These are phyloP conservation scores for Russula compacta DNA, from an alignment of 768 basidiomycete genomes.

Conservation along the genomic window DNA sequence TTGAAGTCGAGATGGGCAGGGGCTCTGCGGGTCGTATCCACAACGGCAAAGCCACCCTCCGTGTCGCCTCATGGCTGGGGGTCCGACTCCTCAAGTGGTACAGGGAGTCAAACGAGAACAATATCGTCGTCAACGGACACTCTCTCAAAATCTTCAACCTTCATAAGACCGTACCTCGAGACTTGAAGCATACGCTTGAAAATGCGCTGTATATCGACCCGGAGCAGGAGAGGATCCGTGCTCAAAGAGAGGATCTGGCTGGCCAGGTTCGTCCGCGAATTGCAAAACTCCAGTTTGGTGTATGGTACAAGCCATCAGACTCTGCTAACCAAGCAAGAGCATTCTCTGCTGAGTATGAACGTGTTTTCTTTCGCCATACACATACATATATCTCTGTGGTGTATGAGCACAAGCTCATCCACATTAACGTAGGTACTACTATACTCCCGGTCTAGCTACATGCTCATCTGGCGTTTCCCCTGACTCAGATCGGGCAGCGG, in stretches of 20 bases:
- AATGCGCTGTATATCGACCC: conserved; percentile 21
- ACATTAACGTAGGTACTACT: background rate
- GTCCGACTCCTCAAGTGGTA: conserved; percentile 40
- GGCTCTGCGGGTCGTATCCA: conserved; percentile 46
- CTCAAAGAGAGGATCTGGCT: background rate
- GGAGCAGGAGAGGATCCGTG: background rate
- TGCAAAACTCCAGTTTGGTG: background rate
- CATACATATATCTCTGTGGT: background rate
- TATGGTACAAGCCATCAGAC: background rate
- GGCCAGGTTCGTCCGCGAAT: background rate
- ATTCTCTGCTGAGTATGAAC: background rate
- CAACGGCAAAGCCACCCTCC: conserved; percentile 39
- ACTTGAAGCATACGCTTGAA: conserved; percentile 20
- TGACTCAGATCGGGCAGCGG: background rate
- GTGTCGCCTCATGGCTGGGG: conserved; percentile 29
- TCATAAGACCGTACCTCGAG: background rate
- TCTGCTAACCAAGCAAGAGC: background rate
- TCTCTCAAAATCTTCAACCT: conserved; percentile 20
- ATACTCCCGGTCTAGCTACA: no score
- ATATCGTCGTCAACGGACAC: conserved; percentile 19
- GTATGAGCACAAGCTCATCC: background rate
- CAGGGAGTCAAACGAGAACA: conserved; percentile 24
- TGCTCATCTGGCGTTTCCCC: no score
- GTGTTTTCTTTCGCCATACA: background rate
- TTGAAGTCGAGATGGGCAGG: conserved; percentile 45